Evolutionary conservation across 2,329 filamentous ascomycete species (phyloP), one percentile per base, ranked within the genome.

Genomic region (Rugonectria rugulosa): DNA sequence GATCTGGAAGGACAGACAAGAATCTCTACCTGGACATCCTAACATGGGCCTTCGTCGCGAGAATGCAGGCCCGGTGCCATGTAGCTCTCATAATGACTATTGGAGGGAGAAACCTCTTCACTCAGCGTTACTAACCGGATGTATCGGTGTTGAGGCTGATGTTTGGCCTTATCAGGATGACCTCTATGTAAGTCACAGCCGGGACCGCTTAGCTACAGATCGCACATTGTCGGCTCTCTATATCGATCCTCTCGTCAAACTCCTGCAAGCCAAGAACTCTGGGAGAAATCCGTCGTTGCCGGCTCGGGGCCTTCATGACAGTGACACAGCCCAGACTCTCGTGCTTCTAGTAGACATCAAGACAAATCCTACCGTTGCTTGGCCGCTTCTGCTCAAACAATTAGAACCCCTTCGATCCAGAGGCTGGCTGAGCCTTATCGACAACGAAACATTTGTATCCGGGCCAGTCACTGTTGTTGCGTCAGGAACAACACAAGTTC

Each of bases 31-130:
- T 10, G 21, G 7, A n/a, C 24, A 15, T 21, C 19, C 32, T n/a
- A 27, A 36, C 26, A 5, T 34, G 3, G 11, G 9, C 19, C 21
- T 37, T 11, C 11, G 27, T 15, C 34, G 40, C 9, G 44, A 20
- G 6, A 14, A 49, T 15, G 19, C 37, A 43, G 20, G 75, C 3
- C 84, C 86, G 2, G 79, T 87, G 24, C 74, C 77, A 2, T 88
- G 85, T 59, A 87, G 89, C 68, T 88, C 84, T 2, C 87, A 90
- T 68, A 90, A 90, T 63, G 88, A 91, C 69, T 91, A 90, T 70
- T 88, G 85, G 84, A 81, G 86, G 43, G 76, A 77, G 15, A 76
- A 82, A 0, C 87, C 88, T 0, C 76, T 91, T 4, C 87, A 83
- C 63, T 84, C 84, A 10, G 88, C 88, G 19, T 70, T 88, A 2